Evolutionary conservation across 2,329 filamentous ascomycete genomes (phyloP).

Genomic region (Mollisia scopiformis): DNA sequence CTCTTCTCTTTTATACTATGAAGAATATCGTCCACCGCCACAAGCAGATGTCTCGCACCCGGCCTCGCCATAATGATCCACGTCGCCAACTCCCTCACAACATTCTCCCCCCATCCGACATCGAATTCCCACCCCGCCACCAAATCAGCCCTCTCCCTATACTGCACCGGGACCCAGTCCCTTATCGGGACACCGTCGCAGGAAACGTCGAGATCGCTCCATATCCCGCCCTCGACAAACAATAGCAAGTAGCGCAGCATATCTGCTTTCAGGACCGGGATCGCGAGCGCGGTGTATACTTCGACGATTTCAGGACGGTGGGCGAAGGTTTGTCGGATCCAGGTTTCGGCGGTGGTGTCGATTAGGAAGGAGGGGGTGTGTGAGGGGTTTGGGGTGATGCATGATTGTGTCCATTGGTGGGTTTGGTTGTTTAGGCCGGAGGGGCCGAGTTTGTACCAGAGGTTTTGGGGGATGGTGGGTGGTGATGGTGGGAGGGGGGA

Average conservation of each 20-base stretch:
- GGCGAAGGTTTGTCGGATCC: slow-evolving; percentile 37
- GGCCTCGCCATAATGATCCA: slow-evolving; percentile 38
- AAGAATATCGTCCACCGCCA: slow-evolving; percentile 34
- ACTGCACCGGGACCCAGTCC: slow-evolving; percentile 41
- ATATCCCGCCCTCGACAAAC: slow-evolving; percentile 42
- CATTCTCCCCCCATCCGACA: slow-evolving; percentile 7
- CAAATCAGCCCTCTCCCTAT: slow-evolving; percentile 32
- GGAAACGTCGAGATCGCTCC: slow-evolving; percentile 43
- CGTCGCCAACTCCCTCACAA: slow-evolving; percentile 31
- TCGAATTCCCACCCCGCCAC: slow-evolving; percentile 45
- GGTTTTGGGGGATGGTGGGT: too few relatives aligned
- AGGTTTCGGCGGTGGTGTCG: slow-evolving; percentile 29
- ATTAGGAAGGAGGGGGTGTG: too few relatives aligned
- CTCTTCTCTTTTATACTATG: slow-evolving; percentile 19
- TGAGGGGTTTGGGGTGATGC: too few relatives aligned
- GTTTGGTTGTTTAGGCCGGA: too few relatives aligned
- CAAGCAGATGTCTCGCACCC: slow-evolving; percentile 27
- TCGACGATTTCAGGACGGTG: slow-evolving; percentile 41
- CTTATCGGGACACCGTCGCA: slow-evolving; percentile 38
- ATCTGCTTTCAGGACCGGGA: slow-evolving; percentile 44
- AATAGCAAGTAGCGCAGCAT: slow-evolving; percentile 44
- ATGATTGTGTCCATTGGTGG: too few relatives aligned
- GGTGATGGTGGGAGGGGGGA: too few relatives aligned
- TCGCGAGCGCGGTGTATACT: slow-evolving; percentile 35
- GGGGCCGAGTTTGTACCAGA: too few relatives aligned